Evolutionary conservation across 306 rosid species (phyloP), one percentile per base, ranked within the genome.

Genomic region (Begonia loranthoides): DNA sequence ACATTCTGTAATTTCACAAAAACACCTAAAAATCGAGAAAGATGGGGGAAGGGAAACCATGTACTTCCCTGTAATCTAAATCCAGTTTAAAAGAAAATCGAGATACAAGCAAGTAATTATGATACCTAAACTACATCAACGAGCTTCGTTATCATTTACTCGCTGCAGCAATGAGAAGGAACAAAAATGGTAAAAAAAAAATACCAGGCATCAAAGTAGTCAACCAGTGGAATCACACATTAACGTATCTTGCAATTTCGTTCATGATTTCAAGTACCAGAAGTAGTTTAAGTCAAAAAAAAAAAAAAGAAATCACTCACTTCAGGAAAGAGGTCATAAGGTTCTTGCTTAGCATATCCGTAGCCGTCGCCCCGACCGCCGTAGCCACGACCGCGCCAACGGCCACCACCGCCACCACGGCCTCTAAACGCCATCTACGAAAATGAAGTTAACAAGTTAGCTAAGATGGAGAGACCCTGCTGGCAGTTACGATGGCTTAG

Each of bases 341-440:
- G 49, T 41, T 60, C 64, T 49, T 38, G 56, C 56, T 60, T 60
- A 49, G 64, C 64, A 22, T 36, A 60, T 15, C 44, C 56, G 51
- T 49, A 59, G 47, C 13, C 5, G 38, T 56, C 64, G 9, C 56
- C 54, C n/a, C n/a, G n/a, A 3, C 52, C 52, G 4, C 63, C 61
- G 2, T 34, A 43, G 15, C 63, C 64, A 9, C 64, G 64, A 10
- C 64, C 64, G 16, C 64, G 56, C 1, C 64, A 54, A 33, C 64
- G 49, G 19, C 64, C 64, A 9, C 64, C 56, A 6, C 64, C 64
- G 12, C 64, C 49, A 1, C 64, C 64, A 33, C 64, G 49, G 19
- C 64, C 64, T 50, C 64, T 50, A 50, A 50, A 60, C 43, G 64
- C 64, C 64, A 60, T 60, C 64, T 12, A 43, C 2, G 34, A 28